Evolutionary conservation across 176 grass and related monocot genomes (phyloP).

Genomic region (Zoysia japonica): DNA sequence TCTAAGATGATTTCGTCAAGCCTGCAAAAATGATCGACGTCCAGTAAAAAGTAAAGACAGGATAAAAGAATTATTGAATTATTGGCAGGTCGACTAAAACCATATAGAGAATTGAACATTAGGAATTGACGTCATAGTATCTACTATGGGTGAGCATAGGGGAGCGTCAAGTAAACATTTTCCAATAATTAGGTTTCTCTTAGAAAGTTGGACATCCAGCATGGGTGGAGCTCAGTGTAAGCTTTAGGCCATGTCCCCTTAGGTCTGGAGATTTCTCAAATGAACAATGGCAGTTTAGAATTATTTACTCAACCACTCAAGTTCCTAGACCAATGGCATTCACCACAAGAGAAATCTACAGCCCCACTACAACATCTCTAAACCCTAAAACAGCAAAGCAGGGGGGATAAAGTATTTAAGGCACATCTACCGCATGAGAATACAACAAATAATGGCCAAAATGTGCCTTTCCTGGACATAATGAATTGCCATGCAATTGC

Average conservation of each 20-base stretch:
- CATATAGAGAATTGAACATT: neutral
- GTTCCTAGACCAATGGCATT: neutral
- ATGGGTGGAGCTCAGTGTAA: no score
- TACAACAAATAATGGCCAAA: conserved; percentile 17
- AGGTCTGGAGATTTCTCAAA: no score
- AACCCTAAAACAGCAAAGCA: neutral
- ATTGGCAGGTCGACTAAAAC: neutral
- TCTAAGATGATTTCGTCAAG: conserved; percentile 84
- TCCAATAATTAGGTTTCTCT: neutral
- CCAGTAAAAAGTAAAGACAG: neutral
- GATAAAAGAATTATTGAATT: conserved; percentile 27
- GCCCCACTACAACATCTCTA: conserved; percentile 11
- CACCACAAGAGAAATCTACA: neutral
- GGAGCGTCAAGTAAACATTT: neutral
- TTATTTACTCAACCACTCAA: no score
- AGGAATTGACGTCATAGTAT: neutral
- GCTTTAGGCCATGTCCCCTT: no score
- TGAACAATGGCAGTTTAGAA: no score
- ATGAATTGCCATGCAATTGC: neutral
- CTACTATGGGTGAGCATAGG: neutral
- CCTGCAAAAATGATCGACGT: conserved; percentile 39
- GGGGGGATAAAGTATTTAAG: neutral
- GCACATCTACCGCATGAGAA: conserved; percentile 25
- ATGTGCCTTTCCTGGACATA: conserved; percentile 20
- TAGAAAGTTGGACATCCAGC: neutral